These are phyloP conservation scores for Solanum phureja DNA, from an alignment of 257 asterid genomes.

Conservation along the genomic window DNA sequence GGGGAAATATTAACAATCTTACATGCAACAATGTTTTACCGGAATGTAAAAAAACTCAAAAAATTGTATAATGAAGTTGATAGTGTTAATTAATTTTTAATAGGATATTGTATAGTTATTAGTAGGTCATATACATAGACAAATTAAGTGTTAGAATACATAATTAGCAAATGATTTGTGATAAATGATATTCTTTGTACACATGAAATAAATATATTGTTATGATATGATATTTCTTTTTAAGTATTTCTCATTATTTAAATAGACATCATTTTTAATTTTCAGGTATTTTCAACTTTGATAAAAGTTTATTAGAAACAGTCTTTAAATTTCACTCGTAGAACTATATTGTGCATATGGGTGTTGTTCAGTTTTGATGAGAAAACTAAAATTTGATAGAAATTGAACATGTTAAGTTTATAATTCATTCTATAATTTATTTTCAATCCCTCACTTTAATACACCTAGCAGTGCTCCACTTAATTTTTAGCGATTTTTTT, in stretches of 20 bases:
- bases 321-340: no score
- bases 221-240: neutral
- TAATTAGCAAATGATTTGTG: neutral
- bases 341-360: no score
- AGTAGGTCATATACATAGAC: neutral
- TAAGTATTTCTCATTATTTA: neutral
- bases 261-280: neutral
- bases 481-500: no score
- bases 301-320: neutral
- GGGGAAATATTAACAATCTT: neutral
- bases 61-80: neutral
- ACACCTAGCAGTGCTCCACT: no score
- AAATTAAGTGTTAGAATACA: neutral
- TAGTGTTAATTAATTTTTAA: neutral
- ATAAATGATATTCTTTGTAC: neutral
- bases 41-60: neutral
- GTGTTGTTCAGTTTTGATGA: no score
- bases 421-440: no score
- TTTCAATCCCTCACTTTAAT: no score
- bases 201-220: neutral
- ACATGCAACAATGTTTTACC: neutral
- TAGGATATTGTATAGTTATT: neutral
- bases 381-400: no score
- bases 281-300: neutral
- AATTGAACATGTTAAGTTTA: no score